Percentiles rank a stretch among this genome's conserved stretches.
Evolutionary conservation across 768 basidiomycete species (phyloP).

Genomic region (Boletus bicolor): DNA sequence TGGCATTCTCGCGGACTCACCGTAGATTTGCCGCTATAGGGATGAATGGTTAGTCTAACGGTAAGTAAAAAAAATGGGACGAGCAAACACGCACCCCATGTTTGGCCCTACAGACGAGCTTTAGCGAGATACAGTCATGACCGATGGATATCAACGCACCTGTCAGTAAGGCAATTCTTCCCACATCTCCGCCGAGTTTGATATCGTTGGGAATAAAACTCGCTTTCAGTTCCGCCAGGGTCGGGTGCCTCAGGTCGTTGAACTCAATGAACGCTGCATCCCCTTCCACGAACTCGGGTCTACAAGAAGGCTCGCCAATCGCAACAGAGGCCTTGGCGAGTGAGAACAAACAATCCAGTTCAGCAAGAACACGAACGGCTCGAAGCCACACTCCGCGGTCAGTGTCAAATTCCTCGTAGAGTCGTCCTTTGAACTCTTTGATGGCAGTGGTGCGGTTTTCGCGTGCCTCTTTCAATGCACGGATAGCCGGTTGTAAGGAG

Average conservation of each 20-base stretch:
- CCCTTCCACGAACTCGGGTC: slow-evolving; percentile 83
- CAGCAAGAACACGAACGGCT: slow-evolving; percentile 82
- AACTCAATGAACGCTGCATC: slow-evolving; percentile 84
- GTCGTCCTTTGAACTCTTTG: slow-evolving; percentile 76
- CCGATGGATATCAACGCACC: slow-evolving; percentile 43
- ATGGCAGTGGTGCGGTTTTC: slow-evolving; percentile 80
- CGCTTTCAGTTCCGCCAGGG: slow-evolving; percentile 61
- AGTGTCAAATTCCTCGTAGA: slow-evolving; percentile 78
- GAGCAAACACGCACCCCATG: slow-evolving; percentile 64
- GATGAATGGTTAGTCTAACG: neutral
- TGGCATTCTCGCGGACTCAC: slow-evolving; percentile 32
- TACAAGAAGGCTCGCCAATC: slow-evolving; percentile 90
- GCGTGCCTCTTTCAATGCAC: slow-evolving; percentile 87
- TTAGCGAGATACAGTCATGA: neutral
- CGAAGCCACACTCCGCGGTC: slow-evolving; percentile 81
- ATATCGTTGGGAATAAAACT: slow-evolving; percentile 95
- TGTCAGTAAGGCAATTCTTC: slow-evolving; percentile 82
- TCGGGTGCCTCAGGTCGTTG: slow-evolving; percentile 85
- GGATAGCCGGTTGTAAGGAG: slow-evolving; percentile 65
- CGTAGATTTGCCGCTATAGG: slow-evolving; percentile 70
- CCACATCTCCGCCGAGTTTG: slow-evolving; percentile 70
- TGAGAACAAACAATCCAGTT: slow-evolving; percentile 95
- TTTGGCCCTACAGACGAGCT: slow-evolving; percentile 57
- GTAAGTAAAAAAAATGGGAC: neutral
- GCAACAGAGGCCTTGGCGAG: slow-evolving; percentile 86